A percentile compares a stretch with the other conserved stretches of the same genome.
Conservation (phyloP, 1,139 yeast species). For the Sugiyamaella novakii region DNA sequence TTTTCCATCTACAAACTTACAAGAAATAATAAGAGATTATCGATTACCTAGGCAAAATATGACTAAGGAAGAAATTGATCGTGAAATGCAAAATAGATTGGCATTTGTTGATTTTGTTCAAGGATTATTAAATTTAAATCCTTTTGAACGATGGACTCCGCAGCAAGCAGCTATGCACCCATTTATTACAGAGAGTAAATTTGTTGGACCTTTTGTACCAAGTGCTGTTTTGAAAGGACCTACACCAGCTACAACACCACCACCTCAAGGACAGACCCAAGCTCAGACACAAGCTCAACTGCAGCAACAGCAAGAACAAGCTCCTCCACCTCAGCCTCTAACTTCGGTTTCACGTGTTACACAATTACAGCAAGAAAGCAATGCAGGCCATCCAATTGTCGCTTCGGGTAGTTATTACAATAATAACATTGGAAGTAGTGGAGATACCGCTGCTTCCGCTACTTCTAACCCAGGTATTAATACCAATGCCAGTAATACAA, state of each 20-base stretch:
- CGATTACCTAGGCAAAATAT: slow-evolving; percentile 71
- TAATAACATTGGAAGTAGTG: slow-evolving; percentile 15
- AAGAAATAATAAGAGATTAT: slow-evolving; percentile 77
- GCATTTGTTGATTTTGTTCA: slow-evolving; percentile 74
- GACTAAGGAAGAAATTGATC: slow-evolving; percentile 55
- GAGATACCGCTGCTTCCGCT: neutral
- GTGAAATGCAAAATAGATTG: slow-evolving; percentile 70
- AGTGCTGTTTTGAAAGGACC: slow-evolving; percentile 20
- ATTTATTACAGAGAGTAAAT: slow-evolving; percentile 58
- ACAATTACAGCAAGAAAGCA: slow-evolving; percentile 1
- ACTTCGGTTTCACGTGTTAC: neutral
- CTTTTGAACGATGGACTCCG: slow-evolving; percentile 94
- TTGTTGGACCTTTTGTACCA: slow-evolving; percentile 43
- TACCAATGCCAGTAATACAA: neutral
- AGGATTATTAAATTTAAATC: slow-evolving; percentile 81
- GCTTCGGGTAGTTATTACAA: slow-evolving; percentile 16
- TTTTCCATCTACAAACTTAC: slow-evolving; percentile 70
- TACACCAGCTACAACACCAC: slow-evolving; percentile 17
- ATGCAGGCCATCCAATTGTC: slow-evolving; percentile 9
- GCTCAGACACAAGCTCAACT: neutral
- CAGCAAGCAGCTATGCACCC: slow-evolving; percentile 95
- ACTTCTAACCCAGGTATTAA: neutral
- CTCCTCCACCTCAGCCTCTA: slow-evolving; percentile 6
- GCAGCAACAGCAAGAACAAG: slow-evolving; percentile 12
- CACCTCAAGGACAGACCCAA: slow-evolving; percentile 12